Percentiles rank a stretch among this genome's conserved stretches.
Conservation (phyloP, 345 rosid species). For the Arabis hirsuta region DNA sequence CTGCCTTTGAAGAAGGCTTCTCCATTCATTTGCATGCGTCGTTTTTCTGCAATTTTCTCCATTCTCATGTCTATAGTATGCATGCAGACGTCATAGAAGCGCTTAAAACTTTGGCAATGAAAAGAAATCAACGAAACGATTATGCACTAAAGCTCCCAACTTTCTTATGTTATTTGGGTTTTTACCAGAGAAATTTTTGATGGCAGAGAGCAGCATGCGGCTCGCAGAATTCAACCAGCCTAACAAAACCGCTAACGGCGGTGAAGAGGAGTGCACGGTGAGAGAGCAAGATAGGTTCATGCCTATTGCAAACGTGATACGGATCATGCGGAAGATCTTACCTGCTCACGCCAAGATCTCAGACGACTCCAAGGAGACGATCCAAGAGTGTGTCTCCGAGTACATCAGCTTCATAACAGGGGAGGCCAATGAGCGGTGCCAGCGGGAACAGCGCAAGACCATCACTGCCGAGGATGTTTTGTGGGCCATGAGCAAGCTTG, state of each 20-base stretch:
- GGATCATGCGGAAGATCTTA: conserved; percentile 89
- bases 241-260: conserved; percentile 30
- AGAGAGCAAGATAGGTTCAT: conserved; percentile 94
- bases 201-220: conserved; percentile 45
- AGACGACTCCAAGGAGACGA: conserved; percentile 92
- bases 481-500: conserved; percentile 95
- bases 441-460: conserved; percentile 94
- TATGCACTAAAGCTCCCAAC: not conserved
- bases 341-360: conserved; percentile 94
- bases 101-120: not conserved
- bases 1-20: not conserved
- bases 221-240: conserved; percentile 43
- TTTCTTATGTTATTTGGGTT: not conserved
- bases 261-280: conserved; percentile 65
- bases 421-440: conserved; percentile 97
- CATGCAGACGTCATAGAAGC: conserved; percentile 36
- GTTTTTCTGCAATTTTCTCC: conserved; percentile 22
- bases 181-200: conserved; percentile 32
- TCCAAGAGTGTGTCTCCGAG: conserved; percentile 97
- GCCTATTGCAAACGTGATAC: conserved; percentile 92
- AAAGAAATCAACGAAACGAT: not conserved
- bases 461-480: conserved; percentile 90
- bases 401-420: conserved; percentile 98
- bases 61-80: not conserved
- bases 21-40: conserved; percentile 31